Evolutionary conservation across 2,329 filamentous ascomycete species (phyloP).

Genomic region (Talaromyces sp.): DNA sequence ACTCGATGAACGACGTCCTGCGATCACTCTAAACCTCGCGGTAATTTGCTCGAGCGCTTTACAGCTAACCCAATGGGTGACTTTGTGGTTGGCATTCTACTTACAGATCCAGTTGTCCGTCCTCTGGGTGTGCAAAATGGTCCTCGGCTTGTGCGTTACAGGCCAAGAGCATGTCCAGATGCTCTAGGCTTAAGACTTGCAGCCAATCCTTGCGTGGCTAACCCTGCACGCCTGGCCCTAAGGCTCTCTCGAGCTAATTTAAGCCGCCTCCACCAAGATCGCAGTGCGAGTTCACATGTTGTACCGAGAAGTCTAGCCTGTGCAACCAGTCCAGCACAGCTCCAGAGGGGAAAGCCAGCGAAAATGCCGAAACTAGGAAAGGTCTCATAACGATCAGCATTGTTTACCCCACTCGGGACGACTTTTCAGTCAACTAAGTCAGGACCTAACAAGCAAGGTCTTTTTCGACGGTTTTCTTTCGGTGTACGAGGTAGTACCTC

Average conservation of each 20-base stretch:
- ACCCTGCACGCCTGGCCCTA: background rate
- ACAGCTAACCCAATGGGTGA: background rate
- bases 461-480: background rate
- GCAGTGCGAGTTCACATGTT: slow-evolving; percentile 13
- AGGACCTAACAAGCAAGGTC: background rate
- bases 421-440: slow-evolving; percentile 1
- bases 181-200: background rate
- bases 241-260: slow-evolving; percentile 2
- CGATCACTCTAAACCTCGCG: background rate
- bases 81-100: background rate
- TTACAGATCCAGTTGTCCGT: background rate
- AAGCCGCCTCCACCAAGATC: slow-evolving; percentile 14
- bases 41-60: background rate
- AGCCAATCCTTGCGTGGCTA: background rate
- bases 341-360: background rate
- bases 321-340: background rate
- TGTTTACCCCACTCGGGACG: slow-evolving; percentile 6
- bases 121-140: background rate
- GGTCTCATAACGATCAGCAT: slow-evolving; percentile 11
- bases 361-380: slow-evolving; percentile 16
- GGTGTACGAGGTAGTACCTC: background rate
- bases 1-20: background rate
- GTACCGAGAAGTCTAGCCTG: slow-evolving; percentile 2
- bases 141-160: background rate
- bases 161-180: background rate